Evolutionary conservation across 2,329 filamentous ascomycete species (phyloP).

Genomic region (Hypoxylon sp.): DNA sequence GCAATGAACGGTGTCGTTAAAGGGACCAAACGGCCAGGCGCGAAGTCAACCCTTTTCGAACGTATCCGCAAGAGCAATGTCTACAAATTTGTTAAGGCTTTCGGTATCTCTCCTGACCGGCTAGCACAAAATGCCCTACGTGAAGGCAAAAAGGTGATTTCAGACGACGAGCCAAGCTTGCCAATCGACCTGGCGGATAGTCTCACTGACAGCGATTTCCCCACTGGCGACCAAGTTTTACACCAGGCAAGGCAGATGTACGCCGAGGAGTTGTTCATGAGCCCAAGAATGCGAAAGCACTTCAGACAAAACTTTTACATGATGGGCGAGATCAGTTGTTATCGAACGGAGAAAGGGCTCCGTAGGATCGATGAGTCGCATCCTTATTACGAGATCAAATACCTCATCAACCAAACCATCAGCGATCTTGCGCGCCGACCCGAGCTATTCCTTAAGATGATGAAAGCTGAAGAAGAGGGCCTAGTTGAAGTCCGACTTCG

Average conservation of each 20-base stretch:
- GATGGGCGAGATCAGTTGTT: constrained; percentile 86
- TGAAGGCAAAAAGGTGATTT: constrained; percentile 82
- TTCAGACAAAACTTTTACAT: constrained; percentile 88
- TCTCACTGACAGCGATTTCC: constrained; percentile 79
- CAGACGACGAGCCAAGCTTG: constrained; percentile 84
- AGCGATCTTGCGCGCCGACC: constrained; percentile 84
- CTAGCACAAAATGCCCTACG: constrained; percentile 89
- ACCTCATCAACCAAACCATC: constrained; percentile 90
- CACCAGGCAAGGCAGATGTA: constrained; percentile 88
- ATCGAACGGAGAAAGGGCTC: constrained; percentile 92
- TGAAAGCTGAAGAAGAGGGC: constrained; percentile 95
- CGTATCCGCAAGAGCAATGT: constrained; percentile 84
- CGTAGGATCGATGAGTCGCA: constrained; percentile 95
- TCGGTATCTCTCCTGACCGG: constrained; percentile 90
- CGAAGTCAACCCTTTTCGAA: constrained; percentile 84
- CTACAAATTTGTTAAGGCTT: constrained; percentile 86
- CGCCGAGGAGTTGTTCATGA: constrained; percentile 89
- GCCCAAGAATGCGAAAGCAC: constrained; percentile 89
- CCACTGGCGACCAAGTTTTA: constrained; percentile 81
- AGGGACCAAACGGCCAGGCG: constrained; percentile 84
- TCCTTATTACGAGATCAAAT: constrained; percentile 98
- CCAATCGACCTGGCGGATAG: constrained; percentile 91
- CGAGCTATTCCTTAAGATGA: constrained; percentile 95
- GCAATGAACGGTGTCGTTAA: constrained; percentile 74
- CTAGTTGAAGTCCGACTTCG: constrained; percentile 87